Evolutionary conservation across 192 early-diverging fungal genomes (phyloP).

Genomic region (Phycomyces blakesleeanus): DNA sequence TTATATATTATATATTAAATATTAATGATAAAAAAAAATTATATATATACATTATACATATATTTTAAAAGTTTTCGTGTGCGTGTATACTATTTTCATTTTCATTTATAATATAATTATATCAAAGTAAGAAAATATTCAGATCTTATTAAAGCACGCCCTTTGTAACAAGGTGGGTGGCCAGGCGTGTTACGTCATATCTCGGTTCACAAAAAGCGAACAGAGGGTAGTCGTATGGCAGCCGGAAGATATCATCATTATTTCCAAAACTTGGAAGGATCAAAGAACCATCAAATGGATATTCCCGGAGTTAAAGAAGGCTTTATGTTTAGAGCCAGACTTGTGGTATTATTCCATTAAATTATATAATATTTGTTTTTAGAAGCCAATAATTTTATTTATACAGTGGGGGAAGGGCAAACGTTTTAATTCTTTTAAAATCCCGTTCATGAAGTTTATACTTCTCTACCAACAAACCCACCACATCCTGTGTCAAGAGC

Average conservation of each 20-base stretch:
- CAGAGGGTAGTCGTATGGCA: conserved; percentile 4
- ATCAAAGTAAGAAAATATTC: neutral
- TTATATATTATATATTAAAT: no score
- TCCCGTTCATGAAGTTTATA: no score
- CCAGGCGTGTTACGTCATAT: conserved; percentile 17
- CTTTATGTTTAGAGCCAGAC: neutral
- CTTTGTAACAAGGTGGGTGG: conserved; percentile 14
- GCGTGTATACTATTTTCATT: neutral
- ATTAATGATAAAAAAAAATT: no score
- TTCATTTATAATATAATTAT: neutral
- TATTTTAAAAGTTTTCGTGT: no score
- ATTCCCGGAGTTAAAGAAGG: neutral
- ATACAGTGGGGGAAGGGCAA: no score
- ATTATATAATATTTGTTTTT: no score
- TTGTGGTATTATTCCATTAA: conserved; percentile 4
- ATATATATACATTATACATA: no score
- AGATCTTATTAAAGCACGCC: conserved; percentile 15
- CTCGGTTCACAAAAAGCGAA: neutral
- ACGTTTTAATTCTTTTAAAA: no score
- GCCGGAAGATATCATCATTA: conserved; percentile 17
- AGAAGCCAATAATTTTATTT: no score
- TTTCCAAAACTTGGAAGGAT: conserved; percentile 24
- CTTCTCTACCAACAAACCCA: no score
- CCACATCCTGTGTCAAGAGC: no score
- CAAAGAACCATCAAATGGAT: neutral